Evolutionary conservation across 2,329 filamentous ascomycete genomes (phyloP), one percentile per base, ranked within the genome.

Genomic region (Penicillium sp.): DNA sequence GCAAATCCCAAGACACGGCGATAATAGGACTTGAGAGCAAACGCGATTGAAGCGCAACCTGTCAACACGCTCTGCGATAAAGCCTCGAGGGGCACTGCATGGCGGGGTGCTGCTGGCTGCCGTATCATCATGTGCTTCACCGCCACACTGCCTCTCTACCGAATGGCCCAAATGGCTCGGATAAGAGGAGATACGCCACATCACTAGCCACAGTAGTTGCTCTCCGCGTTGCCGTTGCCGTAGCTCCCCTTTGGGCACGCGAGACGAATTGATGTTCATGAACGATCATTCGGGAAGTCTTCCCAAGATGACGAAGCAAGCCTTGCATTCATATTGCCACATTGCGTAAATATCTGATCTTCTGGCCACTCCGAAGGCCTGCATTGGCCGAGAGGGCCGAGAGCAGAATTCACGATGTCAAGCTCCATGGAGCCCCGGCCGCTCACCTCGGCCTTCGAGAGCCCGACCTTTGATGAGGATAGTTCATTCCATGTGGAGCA

Each of bases 401-500:
- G 54, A 55, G 45, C 48, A 57, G 58, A 42, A 54, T 56, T 43
- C 63, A 70, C 57, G 53, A 76, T 76, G 72, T 68, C 71, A 54
- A 73, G 71, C 55, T 68, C 71, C 17, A 75, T 75, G 67, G 74
- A 73, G 50, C 68, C 74, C 34, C 76, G 71, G 64, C 75, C 75
- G 37, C 74, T 75, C 47, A 69, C 71, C 5, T 85, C 83, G 58
- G 89, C 91, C 41, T 92, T 88, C 67, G 91, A 96, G 64, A 96
- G 92, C 75, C 88, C 90, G 56, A 96, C 90, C 37, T 97, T 96
- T 68, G 91, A 92, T 67, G 86, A 89, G 63, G 90, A 96, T 76
- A 89, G 90, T 54, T 90, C 89, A 1, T 93, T 97, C 67, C 88
- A 90, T 69, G 90, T 97, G 54, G 89, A 93, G 60, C 85, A 87